phyloP scores from a whole-genome alignment of 164 flowering plant genomes.

The Akebia trifoliata region DNA sequence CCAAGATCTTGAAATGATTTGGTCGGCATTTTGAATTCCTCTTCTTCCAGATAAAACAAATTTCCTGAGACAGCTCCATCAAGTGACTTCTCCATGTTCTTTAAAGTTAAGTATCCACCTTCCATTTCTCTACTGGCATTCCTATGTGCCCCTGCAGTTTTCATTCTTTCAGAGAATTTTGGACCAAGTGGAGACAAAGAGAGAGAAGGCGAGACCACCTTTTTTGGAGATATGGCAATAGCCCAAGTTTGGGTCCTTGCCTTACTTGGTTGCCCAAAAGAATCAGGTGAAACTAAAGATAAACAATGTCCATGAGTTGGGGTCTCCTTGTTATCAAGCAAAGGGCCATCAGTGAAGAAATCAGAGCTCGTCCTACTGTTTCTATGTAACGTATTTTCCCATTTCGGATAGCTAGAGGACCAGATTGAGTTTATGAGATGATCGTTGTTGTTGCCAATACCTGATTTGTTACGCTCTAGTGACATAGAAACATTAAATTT shows the following conservation, averaged over 20 bases:
- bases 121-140: slow-evolving; percentile 20
- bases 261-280: slow-evolving; percentile 17
- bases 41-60: slow-evolving; percentile 33
- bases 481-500: slow-evolving; percentile 7
- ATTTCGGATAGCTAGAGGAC: slow-evolving; percentile 34
- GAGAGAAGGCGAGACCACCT: slow-evolving; percentile 38
- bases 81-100: slow-evolving; percentile 24
- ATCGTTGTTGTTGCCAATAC: slow-evolving; percentile 35
- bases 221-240: slow-evolving; percentile 27
- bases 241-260: slow-evolving; percentile 22
- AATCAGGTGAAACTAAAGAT: slow-evolving; percentile 24
- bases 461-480: slow-evolving; percentile 58
- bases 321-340: slow-evolving; percentile 37
- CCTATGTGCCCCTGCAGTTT: slow-evolving; percentile 25
- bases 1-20: slow-evolving; percentile 42
- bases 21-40: slow-evolving; percentile 25
- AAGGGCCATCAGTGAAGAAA: slow-evolving; percentile 66
- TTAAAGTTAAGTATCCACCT: slow-evolving; percentile 22
- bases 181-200: slow-evolving; percentile 89
- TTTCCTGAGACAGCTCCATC: slow-evolving; percentile 28
- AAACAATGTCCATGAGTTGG: slow-evolving; percentile 15
- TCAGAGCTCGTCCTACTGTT: slow-evolving; percentile 20
- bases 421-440: slow-evolving; percentile 19
- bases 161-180: slow-evolving; percentile 43
- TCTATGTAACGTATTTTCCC: slow-evolving; percentile 18